Conservation (phyloP, 169 alveolate species). For the Plasmodium yoelii region DNA sequence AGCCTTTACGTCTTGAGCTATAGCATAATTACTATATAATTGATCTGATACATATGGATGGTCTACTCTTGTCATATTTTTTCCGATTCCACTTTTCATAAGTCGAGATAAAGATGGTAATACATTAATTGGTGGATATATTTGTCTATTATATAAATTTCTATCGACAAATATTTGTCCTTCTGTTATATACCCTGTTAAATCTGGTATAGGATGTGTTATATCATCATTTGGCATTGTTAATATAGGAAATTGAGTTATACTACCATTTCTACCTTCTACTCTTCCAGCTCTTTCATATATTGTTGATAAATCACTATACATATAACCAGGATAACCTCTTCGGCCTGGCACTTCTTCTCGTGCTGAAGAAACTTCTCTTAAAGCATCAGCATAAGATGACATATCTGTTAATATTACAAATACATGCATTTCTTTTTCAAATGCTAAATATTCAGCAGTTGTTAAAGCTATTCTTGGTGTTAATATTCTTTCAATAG, state of each 20-base stretch:
- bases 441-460: constrained; percentile 99
- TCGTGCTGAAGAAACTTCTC: constrained; percentile 99
- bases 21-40: constrained; percentile 99
- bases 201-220: constrained; percentile 99
- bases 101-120: constrained; percentile 98
- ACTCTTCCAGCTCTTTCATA: constrained; percentile 99
- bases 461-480: constrained; percentile 99
- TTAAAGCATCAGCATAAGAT: constrained; percentile 99
- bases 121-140: constrained; percentile 97
- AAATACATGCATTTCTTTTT: constrained; percentile 97
- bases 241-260: constrained; percentile 99
- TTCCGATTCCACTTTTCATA: constrained; percentile 99
- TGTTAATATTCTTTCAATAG: constrained; percentile 98
- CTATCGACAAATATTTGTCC: constrained; percentile 99
- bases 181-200: constrained; percentile 99
- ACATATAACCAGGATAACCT: constrained; percentile 99
- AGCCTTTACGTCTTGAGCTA: constrained; percentile 99
- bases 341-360: constrained; percentile 99
- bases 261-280: constrained; percentile 96
- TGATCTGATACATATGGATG: constrained; percentile 99
- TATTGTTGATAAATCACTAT: constrained; percentile 98
- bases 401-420: constrained; percentile 99
- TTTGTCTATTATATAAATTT: constrained; percentile 96
- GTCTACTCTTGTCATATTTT: constrained; percentile 99
- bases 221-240: constrained; percentile 99